Evolutionary conservation across 1,284 basidiomycete species (phyloP).

Genomic region (Anthracocystis panici-leucophaei): DNA sequence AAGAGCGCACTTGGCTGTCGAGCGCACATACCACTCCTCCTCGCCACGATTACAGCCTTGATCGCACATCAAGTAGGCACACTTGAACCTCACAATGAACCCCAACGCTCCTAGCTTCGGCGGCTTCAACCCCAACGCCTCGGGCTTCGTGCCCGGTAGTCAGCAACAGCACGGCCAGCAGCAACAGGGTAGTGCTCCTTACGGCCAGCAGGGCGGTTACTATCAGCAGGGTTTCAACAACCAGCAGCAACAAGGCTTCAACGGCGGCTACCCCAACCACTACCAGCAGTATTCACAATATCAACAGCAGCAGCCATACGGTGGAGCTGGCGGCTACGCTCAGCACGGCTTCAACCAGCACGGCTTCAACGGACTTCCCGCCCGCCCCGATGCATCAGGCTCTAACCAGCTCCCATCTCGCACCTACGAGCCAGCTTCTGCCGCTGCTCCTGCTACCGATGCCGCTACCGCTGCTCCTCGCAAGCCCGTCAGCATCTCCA

Average conservation of each 20-base stretch:
- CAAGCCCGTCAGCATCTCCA: slow-evolving; percentile 67
- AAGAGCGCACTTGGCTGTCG: not conserved
- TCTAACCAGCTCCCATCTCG: slow-evolving; percentile 45
- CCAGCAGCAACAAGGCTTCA: slow-evolving; percentile 48
- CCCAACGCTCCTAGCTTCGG: slow-evolving; percentile 68
- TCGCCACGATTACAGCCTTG: not conserved
- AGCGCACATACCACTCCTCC: not conserved
- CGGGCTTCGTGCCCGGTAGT: slow-evolving; percentile 64
- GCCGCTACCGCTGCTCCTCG: slow-evolving; percentile 39
- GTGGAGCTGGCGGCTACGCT: slow-evolving; percentile 42
- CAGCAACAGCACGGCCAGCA: slow-evolving; percentile 51
- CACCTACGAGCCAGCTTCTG: slow-evolving; percentile 10
- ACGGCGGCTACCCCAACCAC: slow-evolving; percentile 42
- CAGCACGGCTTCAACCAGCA: slow-evolving; percentile 47
- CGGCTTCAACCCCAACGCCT: slow-evolving; percentile 66
- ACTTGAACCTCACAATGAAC: slow-evolving; percentile 55
- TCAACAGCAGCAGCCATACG: slow-evolving; percentile 48
- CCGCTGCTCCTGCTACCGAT: slow-evolving; percentile 24
- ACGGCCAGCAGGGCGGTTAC: slow-evolving; percentile 49
- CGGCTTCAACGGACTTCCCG: slow-evolving; percentile 46
- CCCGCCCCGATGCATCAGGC: slow-evolving; percentile 47
- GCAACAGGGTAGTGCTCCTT: slow-evolving; percentile 37
- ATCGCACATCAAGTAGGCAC: not conserved
- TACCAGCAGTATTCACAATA: slow-evolving; percentile 42
- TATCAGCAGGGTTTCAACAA: slow-evolving; percentile 51